These are phyloP conservation scores for Jacaranda mimosifolia DNA, from an alignment of 257 asterid species.

Conservation along the genomic window DNA sequence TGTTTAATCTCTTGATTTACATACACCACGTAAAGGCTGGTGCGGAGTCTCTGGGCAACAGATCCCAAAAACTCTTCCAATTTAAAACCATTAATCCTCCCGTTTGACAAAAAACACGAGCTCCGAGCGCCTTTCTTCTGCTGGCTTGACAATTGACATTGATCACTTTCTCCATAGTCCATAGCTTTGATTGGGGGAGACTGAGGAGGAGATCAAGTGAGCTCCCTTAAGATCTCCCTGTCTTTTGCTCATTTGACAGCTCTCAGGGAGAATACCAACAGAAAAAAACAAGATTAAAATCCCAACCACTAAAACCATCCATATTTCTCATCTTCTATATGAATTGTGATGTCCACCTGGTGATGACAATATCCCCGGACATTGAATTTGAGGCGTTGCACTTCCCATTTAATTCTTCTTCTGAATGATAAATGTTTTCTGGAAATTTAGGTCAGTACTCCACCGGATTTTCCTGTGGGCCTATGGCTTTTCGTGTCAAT, in stretches of 20 bases:
- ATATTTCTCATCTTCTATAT: conserved; percentile 18
- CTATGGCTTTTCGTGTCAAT: no score
- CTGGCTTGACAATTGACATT: background rate
- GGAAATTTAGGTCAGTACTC: no score
- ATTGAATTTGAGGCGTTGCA: no score
- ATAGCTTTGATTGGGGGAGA: conserved; percentile 17
- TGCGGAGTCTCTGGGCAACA: conserved; percentile 42
- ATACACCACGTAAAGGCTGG: conserved; percentile 54
- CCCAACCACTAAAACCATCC: conserved; percentile 34
- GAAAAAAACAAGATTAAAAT: conserved; percentile 16
- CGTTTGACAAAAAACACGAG: conserved; percentile 54
- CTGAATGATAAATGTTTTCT: background rate
- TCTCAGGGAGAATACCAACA: conserved; percentile 25
- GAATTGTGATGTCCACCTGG: background rate
- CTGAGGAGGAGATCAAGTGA: conserved; percentile 2
- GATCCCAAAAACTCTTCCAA: conserved; percentile 57
- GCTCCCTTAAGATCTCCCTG: background rate
- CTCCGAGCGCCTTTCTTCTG: conserved; percentile 44
- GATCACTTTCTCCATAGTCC: conserved; percentile 24
- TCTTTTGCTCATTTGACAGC: conserved; percentile 28
- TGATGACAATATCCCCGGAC: no score
- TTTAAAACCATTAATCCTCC: conserved; percentile 43
- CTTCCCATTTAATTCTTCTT: background rate
- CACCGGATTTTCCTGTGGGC: no score
- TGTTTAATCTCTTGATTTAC: conserved; percentile 51